Evolutionary conservation across 2,329 filamentous ascomycete genomes (phyloP).

Genomic region (Westerdykella aurantiaca): DNA sequence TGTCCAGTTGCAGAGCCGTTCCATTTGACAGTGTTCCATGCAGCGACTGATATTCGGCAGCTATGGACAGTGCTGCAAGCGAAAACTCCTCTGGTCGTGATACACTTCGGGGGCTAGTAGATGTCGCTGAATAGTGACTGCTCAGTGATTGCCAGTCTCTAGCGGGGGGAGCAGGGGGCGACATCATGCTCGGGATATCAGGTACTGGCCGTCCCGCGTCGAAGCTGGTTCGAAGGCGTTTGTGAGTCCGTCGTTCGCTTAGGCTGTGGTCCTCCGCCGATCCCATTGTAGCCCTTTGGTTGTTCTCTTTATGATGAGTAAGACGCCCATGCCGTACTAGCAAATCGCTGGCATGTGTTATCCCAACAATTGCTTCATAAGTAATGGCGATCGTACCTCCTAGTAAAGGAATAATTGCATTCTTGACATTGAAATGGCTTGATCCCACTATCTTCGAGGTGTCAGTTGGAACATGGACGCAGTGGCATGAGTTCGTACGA

Average conservation of each 20-base stretch:
- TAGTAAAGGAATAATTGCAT: conserved; percentile 40
- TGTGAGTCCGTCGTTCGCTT: conserved; percentile 16
- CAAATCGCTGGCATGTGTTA: conserved; percentile 27
- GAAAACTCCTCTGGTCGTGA: conserved; percentile 28
- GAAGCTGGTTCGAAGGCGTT: conserved; percentile 23
- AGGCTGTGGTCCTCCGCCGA: conserved; percentile 7
- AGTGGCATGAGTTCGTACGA: conserved; percentile 17
- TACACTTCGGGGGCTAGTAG: conserved; percentile 12
- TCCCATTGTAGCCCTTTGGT: conserved; percentile 8
- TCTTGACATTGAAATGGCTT: conserved; percentile 38
- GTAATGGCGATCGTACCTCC: conserved; percentile 27
- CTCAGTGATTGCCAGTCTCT: conserved; percentile 5
- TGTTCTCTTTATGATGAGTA: conserved; percentile 30
- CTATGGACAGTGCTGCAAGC: conserved; percentile 38
- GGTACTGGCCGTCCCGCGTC: conserved; percentile 21
- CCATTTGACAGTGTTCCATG: conserved; percentile 23
- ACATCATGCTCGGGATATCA: conserved; percentile 24
- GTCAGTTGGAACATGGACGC: conserved; percentile 7
- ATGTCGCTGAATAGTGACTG: conserved; percentile 12
- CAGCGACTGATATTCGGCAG: conserved; percentile 38
- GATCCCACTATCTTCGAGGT: conserved; percentile 32
- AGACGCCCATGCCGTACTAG: conserved; percentile 39
- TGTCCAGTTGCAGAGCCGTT: conserved; percentile 7
- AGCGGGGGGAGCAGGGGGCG: conserved; percentile 11
- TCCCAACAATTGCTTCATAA: background rate